These are phyloP conservation scores for Auriscalpium microsporum DNA, from an alignment of 768 basidiomycete genomes.

Conservation along the genomic window DNA sequence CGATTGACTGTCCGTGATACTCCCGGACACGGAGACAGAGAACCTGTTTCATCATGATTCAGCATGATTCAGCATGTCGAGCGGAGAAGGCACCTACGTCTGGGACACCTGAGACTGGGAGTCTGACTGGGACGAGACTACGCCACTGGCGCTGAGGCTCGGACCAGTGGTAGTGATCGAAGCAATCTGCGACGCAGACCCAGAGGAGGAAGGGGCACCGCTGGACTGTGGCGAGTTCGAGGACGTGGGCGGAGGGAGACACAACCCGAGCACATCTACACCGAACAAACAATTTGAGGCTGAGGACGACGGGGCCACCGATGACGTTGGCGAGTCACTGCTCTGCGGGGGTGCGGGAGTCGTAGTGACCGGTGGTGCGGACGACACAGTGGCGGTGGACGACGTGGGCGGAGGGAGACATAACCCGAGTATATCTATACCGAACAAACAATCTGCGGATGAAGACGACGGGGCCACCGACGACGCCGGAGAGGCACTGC, in stretches of 20 bases:
- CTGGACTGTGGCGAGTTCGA: background rate
- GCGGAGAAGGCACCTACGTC: too few relatives aligned
- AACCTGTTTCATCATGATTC: too few relatives aligned
- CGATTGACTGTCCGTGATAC: too few relatives aligned
- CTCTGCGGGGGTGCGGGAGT: slow-evolving; percentile 1
- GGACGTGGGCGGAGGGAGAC: background rate
- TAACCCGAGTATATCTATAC: background rate
- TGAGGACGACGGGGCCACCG: too few relatives aligned
- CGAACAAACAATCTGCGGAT: background rate
- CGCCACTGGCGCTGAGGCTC: too few relatives aligned
- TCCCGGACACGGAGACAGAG: too few relatives aligned
- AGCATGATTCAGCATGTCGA: too few relatives aligned
- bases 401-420: background rate
- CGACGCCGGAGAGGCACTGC: background rate
- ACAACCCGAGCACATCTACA: background rate
- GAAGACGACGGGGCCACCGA: too few relatives aligned
- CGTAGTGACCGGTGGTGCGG: background rate
- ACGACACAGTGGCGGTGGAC: background rate
- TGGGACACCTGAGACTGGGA: too few relatives aligned
- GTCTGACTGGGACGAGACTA: too few relatives aligned
- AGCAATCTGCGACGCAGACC: background rate
- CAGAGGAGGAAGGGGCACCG: background rate
- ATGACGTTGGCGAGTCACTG: slow-evolving; percentile 2
- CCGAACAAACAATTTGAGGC: background rate
- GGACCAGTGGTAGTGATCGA: too few relatives aligned